These are phyloP conservation scores for Yueomyces sinensis DNA, from an alignment of 805 yeast genomes.

Conservation along the genomic window DNA sequence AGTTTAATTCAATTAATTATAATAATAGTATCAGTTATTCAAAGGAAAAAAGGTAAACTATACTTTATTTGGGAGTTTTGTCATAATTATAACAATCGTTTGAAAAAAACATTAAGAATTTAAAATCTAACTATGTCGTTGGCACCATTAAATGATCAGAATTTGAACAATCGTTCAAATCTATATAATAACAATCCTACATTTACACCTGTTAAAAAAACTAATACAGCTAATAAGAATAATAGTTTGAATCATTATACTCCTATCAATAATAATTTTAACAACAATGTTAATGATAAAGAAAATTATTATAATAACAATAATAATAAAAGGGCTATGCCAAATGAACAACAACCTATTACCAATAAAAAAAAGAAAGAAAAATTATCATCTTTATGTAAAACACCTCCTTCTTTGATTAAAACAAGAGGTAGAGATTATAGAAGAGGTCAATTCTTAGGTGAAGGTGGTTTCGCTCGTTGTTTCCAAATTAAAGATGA, in stretches of 20 bases:
- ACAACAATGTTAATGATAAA: background rate
- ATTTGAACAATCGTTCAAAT: slow-evolving; percentile 20
- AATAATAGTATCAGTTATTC: too few species aligned
- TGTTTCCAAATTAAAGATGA: slow-evolving; percentile 93
- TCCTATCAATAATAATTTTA: too few species aligned
- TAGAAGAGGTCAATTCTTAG: slow-evolving; percentile 77
- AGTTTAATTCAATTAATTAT: too few species aligned
- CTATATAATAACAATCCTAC: slow-evolving; percentile 1
- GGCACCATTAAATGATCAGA: slow-evolving; percentile 22
- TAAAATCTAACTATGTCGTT: slow-evolving; percentile 22
- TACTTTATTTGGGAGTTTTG: too few species aligned
- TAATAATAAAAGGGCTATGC: background rate
- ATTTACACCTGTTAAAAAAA: background rate
- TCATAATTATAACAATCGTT: too few species aligned
- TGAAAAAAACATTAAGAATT: too few species aligned
- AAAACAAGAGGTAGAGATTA: slow-evolving; percentile 82
- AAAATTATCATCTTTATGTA: slow-evolving; percentile 77
- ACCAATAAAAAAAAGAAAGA: slow-evolving; percentile 68
- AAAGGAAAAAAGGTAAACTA: too few species aligned
- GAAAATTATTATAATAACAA: too few species aligned
- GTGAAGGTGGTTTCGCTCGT: slow-evolving; percentile 98
- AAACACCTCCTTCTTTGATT: slow-evolving; percentile 90
- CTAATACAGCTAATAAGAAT: background rate
- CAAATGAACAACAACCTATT: background rate
- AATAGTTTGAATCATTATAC: too few species aligned